These are phyloP conservation scores for Flammula alnicola DNA, from an alignment of 1,284 basidiomycete species.

Conservation along the genomic window DNA sequence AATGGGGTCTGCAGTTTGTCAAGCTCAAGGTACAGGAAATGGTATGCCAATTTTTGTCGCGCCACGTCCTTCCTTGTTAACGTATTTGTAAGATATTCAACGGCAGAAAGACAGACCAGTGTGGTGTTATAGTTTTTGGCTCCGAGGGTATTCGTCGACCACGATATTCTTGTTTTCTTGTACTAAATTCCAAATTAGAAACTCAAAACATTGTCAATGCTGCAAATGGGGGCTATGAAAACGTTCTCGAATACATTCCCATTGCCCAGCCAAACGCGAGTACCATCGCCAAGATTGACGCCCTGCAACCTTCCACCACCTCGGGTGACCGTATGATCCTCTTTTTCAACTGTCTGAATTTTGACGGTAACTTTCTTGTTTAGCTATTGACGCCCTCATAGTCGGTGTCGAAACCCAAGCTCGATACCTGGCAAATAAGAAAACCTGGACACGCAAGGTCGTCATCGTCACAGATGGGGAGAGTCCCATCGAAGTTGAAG, in stretches of 20 bases:
- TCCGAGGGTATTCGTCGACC: conserved; percentile 60
- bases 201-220: conserved; percentile 78
- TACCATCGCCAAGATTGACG: conserved; percentile 77
- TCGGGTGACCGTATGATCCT: conserved; percentile 68
- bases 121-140: conserved; percentile 86
- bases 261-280: conserved; percentile 78
- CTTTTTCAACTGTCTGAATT: conserved; percentile 6
- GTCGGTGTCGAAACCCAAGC: conserved; percentile 84
- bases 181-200: conserved; percentile 39
- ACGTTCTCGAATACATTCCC: conserved; percentile 79
- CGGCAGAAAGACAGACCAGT: conserved; percentile 90
- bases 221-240: conserved; percentile 70
- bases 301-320: conserved; percentile 62
- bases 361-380: not conserved
- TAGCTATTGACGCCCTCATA: conserved; percentile 87
- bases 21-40: conserved; percentile 90
- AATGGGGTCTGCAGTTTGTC: conserved; percentile 85
- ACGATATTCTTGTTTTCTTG: not conserved
- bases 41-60: conserved; percentile 45
- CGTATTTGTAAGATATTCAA: conserved; percentile 73
- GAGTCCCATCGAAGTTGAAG: conserved; percentile 69
- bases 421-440: conserved; percentile 62
- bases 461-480: conserved; percentile 83
- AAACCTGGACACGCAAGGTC: conserved; percentile 82
- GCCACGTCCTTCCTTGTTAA: conserved; percentile 7